Conservation (phyloP, 140 eudicot species). For the Ambrosia hybrid region DNA sequence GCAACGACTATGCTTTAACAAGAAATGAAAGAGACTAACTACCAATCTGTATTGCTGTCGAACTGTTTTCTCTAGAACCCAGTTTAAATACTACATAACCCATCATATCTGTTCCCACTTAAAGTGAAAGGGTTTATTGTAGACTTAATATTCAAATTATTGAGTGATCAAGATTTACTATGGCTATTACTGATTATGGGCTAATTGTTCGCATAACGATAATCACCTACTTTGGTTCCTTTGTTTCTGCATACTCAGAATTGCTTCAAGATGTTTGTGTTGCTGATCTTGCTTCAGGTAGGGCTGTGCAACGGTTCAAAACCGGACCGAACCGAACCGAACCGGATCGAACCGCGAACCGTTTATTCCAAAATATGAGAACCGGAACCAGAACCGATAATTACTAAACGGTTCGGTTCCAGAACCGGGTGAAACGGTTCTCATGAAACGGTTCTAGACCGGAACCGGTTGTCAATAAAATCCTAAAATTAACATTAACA, state of each 20-base stretch:
- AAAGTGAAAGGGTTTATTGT: slow-evolving; percentile 11
- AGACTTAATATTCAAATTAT: neutral
- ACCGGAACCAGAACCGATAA: too few species aligned
- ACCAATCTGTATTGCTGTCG: slow-evolving; percentile 15
- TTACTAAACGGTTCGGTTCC: too few species aligned
- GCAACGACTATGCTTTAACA: neutral
- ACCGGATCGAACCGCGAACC: too few species aligned
- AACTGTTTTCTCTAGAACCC: slow-evolving; percentile 5
- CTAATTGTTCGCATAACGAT: slow-evolving; percentile 19
- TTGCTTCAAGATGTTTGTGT: slow-evolving; percentile 66
- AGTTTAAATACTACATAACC: slow-evolving; percentile 18
- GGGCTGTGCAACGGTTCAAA: too few species aligned
- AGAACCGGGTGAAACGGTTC: too few species aligned
- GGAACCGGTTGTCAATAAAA: too few species aligned
- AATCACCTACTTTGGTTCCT: slow-evolving; percentile 13
- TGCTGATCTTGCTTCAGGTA: slow-evolving; percentile 48
- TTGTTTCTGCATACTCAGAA: slow-evolving; percentile 51
- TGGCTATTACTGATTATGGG: slow-evolving; percentile 15
- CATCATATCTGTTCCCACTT: slow-evolving; percentile 7
- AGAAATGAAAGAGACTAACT: slow-evolving; percentile 23
- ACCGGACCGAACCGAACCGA: too few species aligned
- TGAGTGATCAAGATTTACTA: slow-evolving; percentile 1
- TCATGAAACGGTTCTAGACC: too few species aligned
- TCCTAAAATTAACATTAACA: too few species aligned
- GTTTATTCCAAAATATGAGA: too few species aligned